Percentiles rank a stretch among this genome's conserved stretches.
These are phyloP conservation scores for Citrus mangshanensis DNA, from an alignment of 345 rosid species.

Conservation along the genomic window DNA sequence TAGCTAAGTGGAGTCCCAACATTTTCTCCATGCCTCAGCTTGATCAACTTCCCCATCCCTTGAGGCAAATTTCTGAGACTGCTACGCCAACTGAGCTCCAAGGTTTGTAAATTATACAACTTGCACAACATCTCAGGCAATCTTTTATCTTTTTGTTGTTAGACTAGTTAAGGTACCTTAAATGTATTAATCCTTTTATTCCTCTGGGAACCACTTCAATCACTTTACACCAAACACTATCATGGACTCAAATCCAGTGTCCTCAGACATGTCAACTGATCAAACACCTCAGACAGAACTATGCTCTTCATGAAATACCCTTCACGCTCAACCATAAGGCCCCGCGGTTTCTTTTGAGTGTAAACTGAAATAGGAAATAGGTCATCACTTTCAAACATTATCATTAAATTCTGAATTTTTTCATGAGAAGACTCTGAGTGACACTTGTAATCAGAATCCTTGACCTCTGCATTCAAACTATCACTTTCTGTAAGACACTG, in stretches of 20 bases:
- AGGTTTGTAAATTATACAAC: conserved; percentile 4
- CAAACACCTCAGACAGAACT: background rate
- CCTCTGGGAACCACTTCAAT: background rate
- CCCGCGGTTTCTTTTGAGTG: background rate
- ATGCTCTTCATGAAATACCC: background rate
- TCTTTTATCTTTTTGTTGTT: accelerated
- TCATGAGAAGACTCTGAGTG: background rate
- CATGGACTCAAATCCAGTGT: background rate
- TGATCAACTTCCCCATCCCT: background rate
- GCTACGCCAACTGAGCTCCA: background rate
- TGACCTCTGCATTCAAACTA: background rate
- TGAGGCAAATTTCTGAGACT: background rate
- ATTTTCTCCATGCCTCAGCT: background rate
- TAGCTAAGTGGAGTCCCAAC: background rate
- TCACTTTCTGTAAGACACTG: background rate
- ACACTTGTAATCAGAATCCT: background rate
- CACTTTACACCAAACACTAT: background rate
- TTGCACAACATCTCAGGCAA: conserved; percentile 12
- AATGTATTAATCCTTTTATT: background rate
- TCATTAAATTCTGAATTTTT: background rate
- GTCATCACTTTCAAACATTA: background rate
- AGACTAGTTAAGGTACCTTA: conserved; percentile 14
- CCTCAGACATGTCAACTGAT: background rate
- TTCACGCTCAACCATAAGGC: background rate
- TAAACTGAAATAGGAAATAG: background rate